These are phyloP conservation scores for Hypomyces rosellus DNA, from an alignment of 2,329 filamentous ascomycete genomes.

Conservation along the genomic window DNA sequence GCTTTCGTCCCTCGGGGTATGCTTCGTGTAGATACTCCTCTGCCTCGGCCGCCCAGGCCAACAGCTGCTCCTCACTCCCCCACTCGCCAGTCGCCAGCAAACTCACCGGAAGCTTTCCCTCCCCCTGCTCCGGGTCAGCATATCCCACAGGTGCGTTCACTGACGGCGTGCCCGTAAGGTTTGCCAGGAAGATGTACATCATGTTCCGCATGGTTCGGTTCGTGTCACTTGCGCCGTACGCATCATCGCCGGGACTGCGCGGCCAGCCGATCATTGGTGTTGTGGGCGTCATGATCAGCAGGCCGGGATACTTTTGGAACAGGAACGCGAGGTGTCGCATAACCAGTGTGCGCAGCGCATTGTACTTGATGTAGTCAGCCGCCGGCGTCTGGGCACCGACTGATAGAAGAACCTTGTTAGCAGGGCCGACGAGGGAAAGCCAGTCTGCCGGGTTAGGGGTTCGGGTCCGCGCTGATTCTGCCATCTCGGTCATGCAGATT, in stretches of 20 bases:
- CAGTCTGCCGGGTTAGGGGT: slow-evolving; percentile 41
- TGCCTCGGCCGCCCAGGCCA: slow-evolving; percentile 52
- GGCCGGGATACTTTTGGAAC: slow-evolving; percentile 63
- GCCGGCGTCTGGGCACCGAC: slow-evolving; percentile 59
- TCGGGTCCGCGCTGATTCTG: slow-evolving; percentile 39
- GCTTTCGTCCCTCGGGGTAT: slow-evolving; percentile 42
- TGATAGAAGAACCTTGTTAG: slow-evolving; percentile 64
- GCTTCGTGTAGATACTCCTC: slow-evolving; percentile 49
- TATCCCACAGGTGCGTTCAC: slow-evolving; percentile 73
- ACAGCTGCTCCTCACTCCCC: slow-evolving; percentile 57
- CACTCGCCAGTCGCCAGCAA: slow-evolving; percentile 61
- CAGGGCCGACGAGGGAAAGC: slow-evolving; percentile 51
- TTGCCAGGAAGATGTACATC: slow-evolving; percentile 81
- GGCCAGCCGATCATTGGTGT: slow-evolving; percentile 71
- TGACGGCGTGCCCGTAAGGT: slow-evolving; percentile 72
- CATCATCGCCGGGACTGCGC: slow-evolving; percentile 49
- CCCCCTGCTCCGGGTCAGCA: slow-evolving; percentile 46
- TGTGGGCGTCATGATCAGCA: slow-evolving; percentile 75
- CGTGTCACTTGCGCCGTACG: slow-evolving; percentile 68
- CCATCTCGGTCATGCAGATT: slow-evolving; percentile 69
- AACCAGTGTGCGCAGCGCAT: slow-evolving; percentile 65
- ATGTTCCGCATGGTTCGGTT: slow-evolving; percentile 71
- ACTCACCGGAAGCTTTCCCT: slow-evolving; percentile 55
- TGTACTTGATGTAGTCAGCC: slow-evolving; percentile 64
- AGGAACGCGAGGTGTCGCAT: slow-evolving; percentile 73